Percentiles rank a stretch among this genome's conserved stretches.
Conservation (phyloP, 192 early-diverging fungal species). For the Backusella westeae region DNA sequence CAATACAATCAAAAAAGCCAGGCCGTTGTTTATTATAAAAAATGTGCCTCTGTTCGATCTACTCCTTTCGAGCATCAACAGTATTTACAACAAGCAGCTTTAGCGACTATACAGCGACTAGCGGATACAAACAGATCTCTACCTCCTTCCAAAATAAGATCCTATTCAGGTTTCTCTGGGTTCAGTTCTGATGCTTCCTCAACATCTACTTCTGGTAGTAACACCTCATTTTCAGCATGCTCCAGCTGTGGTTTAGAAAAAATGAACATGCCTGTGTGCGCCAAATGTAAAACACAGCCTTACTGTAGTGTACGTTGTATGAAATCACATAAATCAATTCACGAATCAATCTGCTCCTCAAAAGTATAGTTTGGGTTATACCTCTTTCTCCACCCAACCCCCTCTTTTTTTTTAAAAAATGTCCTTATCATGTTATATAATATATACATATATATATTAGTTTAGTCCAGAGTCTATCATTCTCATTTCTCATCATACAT, state of each 20-base stretch:
- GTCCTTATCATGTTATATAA: not conserved
- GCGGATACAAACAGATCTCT: not conserved
- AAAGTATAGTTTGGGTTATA: slow-evolving; percentile 1
- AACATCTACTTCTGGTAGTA: not conserved
- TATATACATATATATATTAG: not conserved
- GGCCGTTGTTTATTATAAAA: slow-evolving; percentile 10
- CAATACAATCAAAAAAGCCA: not conserved
- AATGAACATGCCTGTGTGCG: slow-evolving; percentile 16
- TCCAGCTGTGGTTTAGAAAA: slow-evolving; percentile 13
- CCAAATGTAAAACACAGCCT: slow-evolving; percentile 8
- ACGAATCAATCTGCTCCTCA: not conserved
- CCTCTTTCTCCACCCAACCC: not conserved
- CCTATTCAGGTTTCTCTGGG: not conserved
- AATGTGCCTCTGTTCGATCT: slow-evolving; percentile 6
- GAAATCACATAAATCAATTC: slow-evolving; percentile 12
- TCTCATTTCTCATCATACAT: not conserved
- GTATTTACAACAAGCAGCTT: slow-evolving; percentile 8
- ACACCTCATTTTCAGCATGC: not conserved
- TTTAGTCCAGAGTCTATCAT: not conserved
- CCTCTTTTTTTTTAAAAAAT: not conserved
- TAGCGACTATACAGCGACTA: slow-evolving; percentile 4
- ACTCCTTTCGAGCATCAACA: slow-evolving; percentile 6
- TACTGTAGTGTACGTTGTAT: slow-evolving; percentile 18
- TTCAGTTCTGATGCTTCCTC: slow-evolving; percentile 5
- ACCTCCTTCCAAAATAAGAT: not conserved